These are phyloP conservation scores for Mrakiaceae sp. DNA, from an alignment of 1,284 basidiomycete genomes.

Conservation along the genomic window DNA sequence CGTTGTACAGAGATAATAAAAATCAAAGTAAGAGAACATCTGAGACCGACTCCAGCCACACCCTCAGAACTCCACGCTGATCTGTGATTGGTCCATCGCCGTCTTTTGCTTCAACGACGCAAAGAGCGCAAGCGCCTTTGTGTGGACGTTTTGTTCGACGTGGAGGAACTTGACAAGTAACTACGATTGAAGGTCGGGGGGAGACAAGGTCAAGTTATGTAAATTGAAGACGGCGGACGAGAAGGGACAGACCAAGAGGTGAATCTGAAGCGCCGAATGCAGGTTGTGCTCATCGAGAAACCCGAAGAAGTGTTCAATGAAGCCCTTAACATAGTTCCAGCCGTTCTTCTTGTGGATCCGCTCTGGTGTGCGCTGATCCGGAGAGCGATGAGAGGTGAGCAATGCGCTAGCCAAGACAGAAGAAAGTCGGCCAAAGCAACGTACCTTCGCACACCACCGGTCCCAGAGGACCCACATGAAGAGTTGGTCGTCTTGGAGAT, in stretches of 20 bases:
- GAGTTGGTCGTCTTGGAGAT: too few species aligned
- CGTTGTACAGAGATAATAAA: too few species aligned
- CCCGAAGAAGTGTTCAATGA: neutral
- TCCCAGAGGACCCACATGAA: too few species aligned
- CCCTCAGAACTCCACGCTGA: neutral
- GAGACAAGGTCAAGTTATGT: neutral
- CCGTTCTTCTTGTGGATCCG: neutral
- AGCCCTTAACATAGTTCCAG: neutral
- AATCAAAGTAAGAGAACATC: too few species aligned
- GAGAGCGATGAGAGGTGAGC: too few species aligned
- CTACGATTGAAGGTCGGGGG: neutral
- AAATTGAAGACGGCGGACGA: neutral
- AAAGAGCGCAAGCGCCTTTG: neutral
- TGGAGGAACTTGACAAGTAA: neutral
- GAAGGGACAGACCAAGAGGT: neutral
- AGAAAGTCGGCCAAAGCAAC: too few species aligned
- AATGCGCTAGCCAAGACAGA: too few species aligned
- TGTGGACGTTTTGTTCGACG: neutral
- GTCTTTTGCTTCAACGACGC: neutral
- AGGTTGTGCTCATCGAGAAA: neutral
- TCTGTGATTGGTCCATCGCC: neutral
- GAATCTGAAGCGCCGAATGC: neutral
- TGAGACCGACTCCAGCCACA: neutral
- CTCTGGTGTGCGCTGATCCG: too few species aligned
- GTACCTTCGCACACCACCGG: too few species aligned